phyloP scores from a whole-genome alignment of 169 alveolate species.

The Plasmodium sp. region DNA sequence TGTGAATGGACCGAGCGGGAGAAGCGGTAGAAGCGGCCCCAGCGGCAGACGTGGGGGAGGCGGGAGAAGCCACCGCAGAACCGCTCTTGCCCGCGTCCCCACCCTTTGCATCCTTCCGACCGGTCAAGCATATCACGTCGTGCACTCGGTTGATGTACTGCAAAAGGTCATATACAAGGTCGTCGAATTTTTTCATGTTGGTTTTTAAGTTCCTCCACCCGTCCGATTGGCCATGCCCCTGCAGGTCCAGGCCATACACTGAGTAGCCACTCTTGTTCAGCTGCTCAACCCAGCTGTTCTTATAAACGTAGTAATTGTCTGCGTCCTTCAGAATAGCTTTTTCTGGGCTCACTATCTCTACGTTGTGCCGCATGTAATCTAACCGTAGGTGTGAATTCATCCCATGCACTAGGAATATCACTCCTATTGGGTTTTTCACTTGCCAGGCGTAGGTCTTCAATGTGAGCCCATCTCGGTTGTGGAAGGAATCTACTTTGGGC shows the following conservation, averaged over 20 bases:
- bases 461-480: constrained; percentile 75
- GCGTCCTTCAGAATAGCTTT: constrained; percentile 54
- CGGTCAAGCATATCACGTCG: not conserved
- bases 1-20: not conserved
- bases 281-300: constrained; percentile 78
- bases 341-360: constrained; percentile 67
- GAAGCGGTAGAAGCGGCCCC: not conserved
- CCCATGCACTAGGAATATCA: constrained; percentile 80
- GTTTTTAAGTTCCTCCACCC: constrained; percentile 70
- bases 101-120: not conserved
- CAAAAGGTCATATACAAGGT: constrained; percentile 77
- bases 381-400: constrained; percentile 76
- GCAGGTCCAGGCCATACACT: constrained; percentile 81
- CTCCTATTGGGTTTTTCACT: constrained; percentile 76
- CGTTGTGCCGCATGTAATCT: constrained; percentile 80
- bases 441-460: constrained; percentile 78
- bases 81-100: not conserved
- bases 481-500: constrained; percentile 76
- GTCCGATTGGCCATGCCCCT: constrained; percentile 83
- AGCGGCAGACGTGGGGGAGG: not conserved
- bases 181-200: constrained; percentile 72
- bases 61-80: not conserved
- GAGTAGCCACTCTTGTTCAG: constrained; percentile 76
- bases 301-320: constrained; percentile 71
- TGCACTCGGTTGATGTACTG: constrained; percentile 80